phyloP scores from a whole-genome alignment of 2,329 filamentous ascomycete genomes.

The Dactylellina drechsleri region DNA sequence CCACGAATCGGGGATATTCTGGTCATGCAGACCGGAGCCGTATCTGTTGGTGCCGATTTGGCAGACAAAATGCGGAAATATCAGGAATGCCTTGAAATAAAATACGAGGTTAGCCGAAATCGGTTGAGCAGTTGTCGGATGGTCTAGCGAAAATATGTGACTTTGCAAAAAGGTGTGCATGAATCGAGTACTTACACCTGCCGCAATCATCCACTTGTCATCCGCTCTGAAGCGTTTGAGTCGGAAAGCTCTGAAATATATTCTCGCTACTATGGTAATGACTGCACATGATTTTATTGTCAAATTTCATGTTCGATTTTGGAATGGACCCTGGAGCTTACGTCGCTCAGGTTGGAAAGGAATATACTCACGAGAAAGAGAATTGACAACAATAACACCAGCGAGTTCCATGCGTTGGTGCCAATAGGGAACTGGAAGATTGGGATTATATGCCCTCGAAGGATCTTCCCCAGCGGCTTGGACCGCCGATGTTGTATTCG shows the following conservation, averaged over 20 bases:
- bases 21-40: conserved; percentile 58
- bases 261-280: conserved; percentile 57
- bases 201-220: conserved; percentile 59
- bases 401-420: conserved; percentile 58
- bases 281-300: conserved; percentile 52
- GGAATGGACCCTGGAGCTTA: not conserved
- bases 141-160: not conserved
- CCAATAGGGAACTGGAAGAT: conserved; percentile 56
- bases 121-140: not conserved
- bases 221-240: conserved; percentile 58
- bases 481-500: conserved; percentile 16
- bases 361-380: conserved; percentile 57
- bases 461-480: conserved; percentile 27
- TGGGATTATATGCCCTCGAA: conserved; percentile 57
- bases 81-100: conserved; percentile 55
- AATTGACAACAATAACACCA: conserved; percentile 57
- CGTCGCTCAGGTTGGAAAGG: not conserved
- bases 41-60: conserved; percentile 58
- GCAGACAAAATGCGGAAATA: conserved; percentile 57
- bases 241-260: conserved; percentile 58
- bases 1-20: conserved; percentile 57
- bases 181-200: conserved; percentile 56
- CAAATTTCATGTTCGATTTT: not conserved
- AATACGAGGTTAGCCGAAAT: conserved; percentile 8
- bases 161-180: conserved; percentile 28